These are phyloP conservation scores for Aphanomyces stellatus DNA, from an alignment of 352 stramenopile species.

Conservation along the genomic window DNA sequence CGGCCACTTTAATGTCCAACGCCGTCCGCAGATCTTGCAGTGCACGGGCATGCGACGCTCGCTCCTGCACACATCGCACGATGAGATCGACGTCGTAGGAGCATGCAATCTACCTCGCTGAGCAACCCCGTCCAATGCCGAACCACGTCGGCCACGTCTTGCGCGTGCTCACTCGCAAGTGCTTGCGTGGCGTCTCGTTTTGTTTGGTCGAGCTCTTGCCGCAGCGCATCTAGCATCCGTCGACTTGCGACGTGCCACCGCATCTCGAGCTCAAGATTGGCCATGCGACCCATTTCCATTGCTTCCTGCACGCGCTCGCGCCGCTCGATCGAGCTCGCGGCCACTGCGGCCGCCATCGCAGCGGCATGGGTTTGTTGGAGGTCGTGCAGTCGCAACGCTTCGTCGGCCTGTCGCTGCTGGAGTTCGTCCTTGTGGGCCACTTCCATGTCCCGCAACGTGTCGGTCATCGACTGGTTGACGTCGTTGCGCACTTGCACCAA, in stretches of 20 bases:
- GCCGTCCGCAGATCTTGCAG: not conserved
- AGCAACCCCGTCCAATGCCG: not conserved
- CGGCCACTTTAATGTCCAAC: not conserved
- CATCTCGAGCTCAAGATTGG: not conserved
- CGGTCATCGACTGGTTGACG: slow-evolving; percentile 32
- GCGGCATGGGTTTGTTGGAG: not conserved
- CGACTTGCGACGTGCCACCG: too few species aligned
- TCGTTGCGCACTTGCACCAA: not conserved
- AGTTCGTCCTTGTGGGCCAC: slow-evolving; percentile 39
- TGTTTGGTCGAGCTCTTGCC: too few species aligned
- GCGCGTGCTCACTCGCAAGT: not conserved
- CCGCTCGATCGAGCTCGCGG: too few species aligned
- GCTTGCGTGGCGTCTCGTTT: too few species aligned
- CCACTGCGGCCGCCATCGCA: not conserved
- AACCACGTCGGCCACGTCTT: not conserved
- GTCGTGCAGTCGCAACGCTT: too few species aligned
- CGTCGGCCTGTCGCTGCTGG: slow-evolving; percentile 30
- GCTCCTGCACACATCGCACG: not conserved
- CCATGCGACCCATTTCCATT: not conserved
- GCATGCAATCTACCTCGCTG: not conserved
- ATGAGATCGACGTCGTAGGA: not conserved
- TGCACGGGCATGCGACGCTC: not conserved
- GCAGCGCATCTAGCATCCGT: too few species aligned
- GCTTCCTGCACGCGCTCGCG: not conserved
- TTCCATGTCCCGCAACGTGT: slow-evolving; percentile 35